Conservation (phyloP, 371 early-diverging fungal species). For the Saksenaea vasiformis region DNA sequence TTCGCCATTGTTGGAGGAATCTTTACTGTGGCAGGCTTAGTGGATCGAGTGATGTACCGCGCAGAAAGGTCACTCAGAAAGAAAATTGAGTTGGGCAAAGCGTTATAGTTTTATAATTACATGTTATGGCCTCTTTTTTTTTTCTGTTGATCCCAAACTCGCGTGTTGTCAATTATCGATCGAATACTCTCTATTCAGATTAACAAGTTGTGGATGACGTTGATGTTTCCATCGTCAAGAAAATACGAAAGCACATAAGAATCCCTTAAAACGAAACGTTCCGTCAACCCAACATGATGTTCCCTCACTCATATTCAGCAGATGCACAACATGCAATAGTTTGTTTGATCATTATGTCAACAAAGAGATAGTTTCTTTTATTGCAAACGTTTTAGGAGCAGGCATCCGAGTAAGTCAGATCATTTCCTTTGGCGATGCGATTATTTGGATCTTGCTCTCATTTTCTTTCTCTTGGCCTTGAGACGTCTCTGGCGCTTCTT, state of each 20-base stretch:
- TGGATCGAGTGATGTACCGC: constrained; percentile 89
- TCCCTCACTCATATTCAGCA: no score
- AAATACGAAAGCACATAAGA: no score
- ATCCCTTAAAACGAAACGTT: no score
- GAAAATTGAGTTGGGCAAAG: constrained; percentile 90
- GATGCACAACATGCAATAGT: no score
- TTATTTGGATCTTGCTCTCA: constrained; percentile 43
- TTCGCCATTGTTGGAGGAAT: constrained; percentile 96
- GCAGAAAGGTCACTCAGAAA: constrained; percentile 79
- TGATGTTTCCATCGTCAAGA: no score
- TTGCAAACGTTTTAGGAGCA: neutral
- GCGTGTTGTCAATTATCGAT: no score
- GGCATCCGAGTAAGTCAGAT: neutral
- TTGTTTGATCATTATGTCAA: neutral
- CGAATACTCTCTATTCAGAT: no score
- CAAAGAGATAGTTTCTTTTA: neutral
- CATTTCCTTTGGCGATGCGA: constrained; percentile 8
- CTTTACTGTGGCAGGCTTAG: constrained; percentile 91
- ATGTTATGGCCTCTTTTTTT: neutral
- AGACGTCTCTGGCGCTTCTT: constrained; percentile 44
- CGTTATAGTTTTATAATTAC: constrained; percentile 20
- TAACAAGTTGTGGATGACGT: no score
- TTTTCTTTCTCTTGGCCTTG: constrained; percentile 45
- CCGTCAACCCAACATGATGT: no score
- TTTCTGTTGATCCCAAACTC: neutral